Base-by-base conservation (phyloP, 2,329 filamentous ascomycete genomes). In the Thelonectria rubi region DNA sequence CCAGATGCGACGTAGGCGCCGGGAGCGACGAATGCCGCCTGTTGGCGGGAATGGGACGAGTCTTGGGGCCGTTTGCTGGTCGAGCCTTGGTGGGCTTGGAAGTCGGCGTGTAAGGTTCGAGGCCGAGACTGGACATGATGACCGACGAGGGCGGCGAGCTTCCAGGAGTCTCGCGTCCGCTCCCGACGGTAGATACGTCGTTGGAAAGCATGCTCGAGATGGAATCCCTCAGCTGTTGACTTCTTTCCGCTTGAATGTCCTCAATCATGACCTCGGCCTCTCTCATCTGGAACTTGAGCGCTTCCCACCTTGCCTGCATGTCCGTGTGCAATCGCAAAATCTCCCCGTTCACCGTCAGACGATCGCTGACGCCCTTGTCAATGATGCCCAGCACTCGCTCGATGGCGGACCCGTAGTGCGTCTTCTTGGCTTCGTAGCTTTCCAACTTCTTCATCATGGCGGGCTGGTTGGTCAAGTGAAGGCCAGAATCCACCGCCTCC, bases 311-410 rank as follows among this genome's bases (percentile, higher is more conserved):
- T n/a, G 87, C 83, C 72, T 93, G 89, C 80, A 97, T 91, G 70
- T 98, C 94, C 7, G 88, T 86, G 71, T 97, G 90, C 32, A 98
- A 82, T 46, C 93, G 88, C 26, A 98, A 78, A 64, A 98, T 95
- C 77, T 98, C 95, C 46, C 95, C 95, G 73, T 99, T 98, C 57
- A 98, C 93, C 0, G 95, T 98, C 51, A 97, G 82, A n/a, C 95
- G 88, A 73, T 98, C 93, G 74, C 92, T 91, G 72, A 98, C 91
- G n/a, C 95, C 95, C 74, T 93, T 94, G 69, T 97, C 93, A 52
- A 98, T 97, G 73, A 98, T 96, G 40, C 90, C 89, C 17, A 98
- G 80, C 8, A 99, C 93, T 43, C 94, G 87, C 74, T 95, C 92
- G 74, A 99, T 96, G 2, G 95, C 94, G 10, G 94, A 92, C 1